phyloP scores from a whole-genome alignment of 345 rosid genomes.

The Sisymbrium irio region DNA sequence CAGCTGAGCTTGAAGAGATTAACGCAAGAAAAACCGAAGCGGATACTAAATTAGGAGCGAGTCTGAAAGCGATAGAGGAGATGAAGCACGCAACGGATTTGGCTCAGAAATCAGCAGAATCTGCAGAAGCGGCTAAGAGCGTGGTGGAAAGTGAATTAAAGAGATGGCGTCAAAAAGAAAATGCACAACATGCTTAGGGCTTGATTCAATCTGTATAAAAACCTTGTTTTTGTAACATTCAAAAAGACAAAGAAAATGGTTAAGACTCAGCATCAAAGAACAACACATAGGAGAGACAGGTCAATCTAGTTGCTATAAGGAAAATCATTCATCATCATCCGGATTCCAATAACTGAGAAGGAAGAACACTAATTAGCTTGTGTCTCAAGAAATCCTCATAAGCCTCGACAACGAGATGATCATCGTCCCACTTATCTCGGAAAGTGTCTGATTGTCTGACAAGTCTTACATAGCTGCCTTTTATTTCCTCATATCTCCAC shows the following conservation, averaged over 20 bases:
- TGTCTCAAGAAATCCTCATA: conserved; percentile 43
- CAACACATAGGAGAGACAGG: neutral
- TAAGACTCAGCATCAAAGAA: neutral
- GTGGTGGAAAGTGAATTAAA: conserved; percentile 61
- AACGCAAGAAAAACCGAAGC: conserved; percentile 41
- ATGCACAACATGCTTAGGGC: conserved; percentile 23
- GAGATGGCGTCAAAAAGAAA: conserved; percentile 57
- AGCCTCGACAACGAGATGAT: conserved; percentile 46
- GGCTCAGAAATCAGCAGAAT: conserved; percentile 68
- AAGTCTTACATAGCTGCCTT: neutral
- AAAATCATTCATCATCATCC: neutral
- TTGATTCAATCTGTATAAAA: conserved; percentile 23
- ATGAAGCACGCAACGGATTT: conserved; percentile 63
- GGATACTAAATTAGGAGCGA: conserved; percentile 50
- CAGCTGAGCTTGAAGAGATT: conserved; percentile 48
- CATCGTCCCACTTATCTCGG: conserved; percentile 65
- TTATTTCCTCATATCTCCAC: conserved; percentile 52
- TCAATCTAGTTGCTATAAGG: neutral
- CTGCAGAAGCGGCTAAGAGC: conserved; percentile 64
- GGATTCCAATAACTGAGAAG: conserved; percentile 13
- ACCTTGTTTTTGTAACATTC: neutral
- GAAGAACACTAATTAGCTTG: conserved; percentile 23
- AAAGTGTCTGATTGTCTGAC: conserved; percentile 38
- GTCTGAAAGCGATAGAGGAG: conserved; percentile 56
- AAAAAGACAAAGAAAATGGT: conserved; percentile 7